phyloP scores from a whole-genome alignment of 2,329 filamentous ascomycete genomes.

The Fusarium miscanthi region DNA sequence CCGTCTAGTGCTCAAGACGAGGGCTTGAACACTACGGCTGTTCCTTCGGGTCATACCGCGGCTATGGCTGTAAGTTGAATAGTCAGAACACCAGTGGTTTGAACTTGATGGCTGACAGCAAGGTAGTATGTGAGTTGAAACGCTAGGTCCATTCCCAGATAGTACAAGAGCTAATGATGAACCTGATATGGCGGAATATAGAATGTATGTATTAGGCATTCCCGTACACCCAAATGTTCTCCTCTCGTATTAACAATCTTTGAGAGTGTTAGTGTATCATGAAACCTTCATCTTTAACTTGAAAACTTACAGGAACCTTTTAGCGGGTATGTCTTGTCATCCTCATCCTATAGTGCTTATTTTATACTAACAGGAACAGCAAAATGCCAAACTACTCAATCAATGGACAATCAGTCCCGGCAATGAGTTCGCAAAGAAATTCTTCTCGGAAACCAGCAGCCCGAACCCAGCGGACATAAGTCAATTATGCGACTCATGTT shows the following conservation, averaged over 20 bases:
- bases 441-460: not conserved
- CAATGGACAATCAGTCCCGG: not conserved
- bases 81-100: not conserved
- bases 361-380: not conserved
- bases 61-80: not conserved
- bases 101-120: not conserved
- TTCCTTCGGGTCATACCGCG: not conserved
- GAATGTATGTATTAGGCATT: not conserved
- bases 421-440: not conserved
- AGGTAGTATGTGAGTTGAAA: not conserved
- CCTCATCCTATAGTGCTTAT: fast-evolving
- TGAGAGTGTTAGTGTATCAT: not conserved
- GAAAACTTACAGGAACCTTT: not conserved
- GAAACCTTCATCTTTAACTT: not conserved
- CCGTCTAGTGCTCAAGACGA: not conserved
- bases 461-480: fast-evolving
- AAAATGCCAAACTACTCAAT: not conserved
- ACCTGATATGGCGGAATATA: not conserved
- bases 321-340: not conserved
- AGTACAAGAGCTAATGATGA: not conserved
- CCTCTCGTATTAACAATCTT: not conserved
- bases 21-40: not conserved
- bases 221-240: fast-evolving
- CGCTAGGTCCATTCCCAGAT: fast-evolving
- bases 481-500: not conserved